Evolutionary conservation across 2,329 filamentous ascomycete species (phyloP), one percentile per base, ranked within the genome.

Genomic region (Cladophialophora immunda): DNA sequence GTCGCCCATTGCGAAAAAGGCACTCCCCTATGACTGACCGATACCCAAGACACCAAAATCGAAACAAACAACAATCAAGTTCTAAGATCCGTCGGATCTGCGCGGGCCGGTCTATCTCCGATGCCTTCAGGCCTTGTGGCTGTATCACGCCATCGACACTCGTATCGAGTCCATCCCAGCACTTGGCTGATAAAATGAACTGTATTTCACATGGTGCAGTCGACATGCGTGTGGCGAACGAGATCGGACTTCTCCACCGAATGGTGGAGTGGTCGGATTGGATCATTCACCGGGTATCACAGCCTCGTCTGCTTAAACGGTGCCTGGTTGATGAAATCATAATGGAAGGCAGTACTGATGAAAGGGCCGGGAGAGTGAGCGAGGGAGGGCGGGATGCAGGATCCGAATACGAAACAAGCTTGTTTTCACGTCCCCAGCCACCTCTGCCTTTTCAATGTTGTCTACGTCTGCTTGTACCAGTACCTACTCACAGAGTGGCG

Each of bases 401-500:
- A 41, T 41, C 38, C 38, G 38, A 41, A 41, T 41, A 41, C 38
- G 38, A 41, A 41, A 34, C 38, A 41, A 41, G 38, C 15, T 41
- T 41, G 38, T 41, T 41, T 41, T n/a, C 38, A 41, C 38, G 38
- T 38, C 34, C 34, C 34, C 29, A n/a, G n/a, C n/a, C n/a, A n/a
- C n/a, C n/a, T n/a, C n/a, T n/a, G n/a, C n/a, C n/a, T n/a, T n/a
- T n/a, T n/a, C n/a, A n/a, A n/a, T n/a, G n/a, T n/a, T n/a, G n/a
- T n/a, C n/a, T n/a, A n/a, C n/a, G n/a, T n/a, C n/a, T n/a, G n/a
- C n/a, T n/a, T n/a, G n/a, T n/a, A n/a, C n/a, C n/a, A n/a, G n/a
- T n/a, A n/a, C n/a, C n/a, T n/a, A n/a, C n/a, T n/a, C n/a, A n/a
- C n/a, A n/a, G n/a, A n/a, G n/a, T n/a, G n/a, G n/a, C n/a, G n/a